Evolutionary conservation across 1,139 yeast species (phyloP), one percentile per base, ranked within the genome.

Genomic region (Geotrichum reessii): DNA sequence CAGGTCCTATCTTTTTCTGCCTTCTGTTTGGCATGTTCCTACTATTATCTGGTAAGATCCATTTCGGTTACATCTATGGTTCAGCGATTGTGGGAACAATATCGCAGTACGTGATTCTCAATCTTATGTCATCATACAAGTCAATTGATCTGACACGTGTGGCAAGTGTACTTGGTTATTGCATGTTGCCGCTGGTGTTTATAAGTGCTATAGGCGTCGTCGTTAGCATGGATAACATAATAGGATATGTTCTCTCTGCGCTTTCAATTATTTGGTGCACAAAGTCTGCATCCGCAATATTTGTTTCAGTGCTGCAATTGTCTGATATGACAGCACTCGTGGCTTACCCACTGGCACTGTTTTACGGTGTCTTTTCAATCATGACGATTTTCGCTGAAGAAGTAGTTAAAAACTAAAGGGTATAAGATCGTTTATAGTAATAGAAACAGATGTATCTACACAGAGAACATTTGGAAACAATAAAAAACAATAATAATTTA

Each of bases 31-130:
- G 97, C n/a, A 81, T 91, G 0, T 83, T 87, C 63, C 75, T 95
- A 56, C 76, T 92, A 58, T 77, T 91, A 60, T 82, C 96, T 1
- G 99, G 99, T 14, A 93, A 92, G 70, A 90, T 92, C 21, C 98
- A 93, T 71, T 93, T 93, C 71, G 98, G 99, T 2, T 95, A 95
- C 73, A 89, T 93, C 58, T 93, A 93, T 69, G 99, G 99, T 28
- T 96, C 93, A 51, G 99, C 97, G 0, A 76, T 95, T 55, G 85
- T 92, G 66, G 99, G 99, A 14, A 87, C 96, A 1, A 70, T 90
- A 19, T 84, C 96, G 48, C 81, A 91, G 66, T 97, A 92, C 73
- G 82, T 82, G 65, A 78, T 95, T 62, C 86, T 95, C 71, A 90
- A 87, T 71, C 78, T 91, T 63, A 93, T 93, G 99, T 84, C 92